Evolutionary conservation across 2,329 filamentous ascomycete species (phyloP).

Genomic region (Penicillium sp.): DNA sequence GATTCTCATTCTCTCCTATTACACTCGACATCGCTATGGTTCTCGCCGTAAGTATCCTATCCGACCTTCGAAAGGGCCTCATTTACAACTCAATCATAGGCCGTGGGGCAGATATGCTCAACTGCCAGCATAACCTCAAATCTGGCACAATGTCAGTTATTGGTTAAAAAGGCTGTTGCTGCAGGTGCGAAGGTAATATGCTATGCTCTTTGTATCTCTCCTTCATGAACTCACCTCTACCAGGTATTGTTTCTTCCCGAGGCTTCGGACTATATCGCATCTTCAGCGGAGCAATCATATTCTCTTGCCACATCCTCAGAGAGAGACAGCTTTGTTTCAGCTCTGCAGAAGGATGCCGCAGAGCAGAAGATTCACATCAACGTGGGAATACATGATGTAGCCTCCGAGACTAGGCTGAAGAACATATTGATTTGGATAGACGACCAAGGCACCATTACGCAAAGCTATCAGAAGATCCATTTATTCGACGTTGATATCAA

Average conservation of each 20-base stretch:
- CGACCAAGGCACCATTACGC: constrained; percentile 58
- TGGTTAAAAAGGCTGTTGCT: constrained; percentile 71
- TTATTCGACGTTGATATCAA: constrained; percentile 75
- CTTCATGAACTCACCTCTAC: constrained; percentile 7
- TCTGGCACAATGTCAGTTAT: constrained; percentile 71
- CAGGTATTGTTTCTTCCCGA: constrained; percentile 88
- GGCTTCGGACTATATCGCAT: constrained; percentile 84
- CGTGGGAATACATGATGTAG: constrained; percentile 83
- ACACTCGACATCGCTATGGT: constrained; percentile 23
- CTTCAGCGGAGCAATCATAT: constrained; percentile 67
- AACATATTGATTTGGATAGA: constrained; percentile 71
- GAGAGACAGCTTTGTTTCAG: constrained; percentile 72
- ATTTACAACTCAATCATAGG: constrained; percentile 53
- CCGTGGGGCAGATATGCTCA: constrained; percentile 86
- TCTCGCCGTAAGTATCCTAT: constrained; percentile 27
- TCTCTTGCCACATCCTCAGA: constrained; percentile 68
- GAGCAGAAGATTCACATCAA: constrained; percentile 70
- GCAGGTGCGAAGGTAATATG: constrained; percentile 72
- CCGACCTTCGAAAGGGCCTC: not conserved
- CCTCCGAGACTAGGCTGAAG: constrained; percentile 55
- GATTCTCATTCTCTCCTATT: not conserved
- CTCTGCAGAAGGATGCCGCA: constrained; percentile 69
- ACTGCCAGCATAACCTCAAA: constrained; percentile 78
- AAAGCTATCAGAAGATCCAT: constrained; percentile 84
- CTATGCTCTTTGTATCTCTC: not conserved